phyloP scores from a whole-genome alignment of 2,329 filamentous ascomycete species.

The Microthyrium microscopicum region DNA sequence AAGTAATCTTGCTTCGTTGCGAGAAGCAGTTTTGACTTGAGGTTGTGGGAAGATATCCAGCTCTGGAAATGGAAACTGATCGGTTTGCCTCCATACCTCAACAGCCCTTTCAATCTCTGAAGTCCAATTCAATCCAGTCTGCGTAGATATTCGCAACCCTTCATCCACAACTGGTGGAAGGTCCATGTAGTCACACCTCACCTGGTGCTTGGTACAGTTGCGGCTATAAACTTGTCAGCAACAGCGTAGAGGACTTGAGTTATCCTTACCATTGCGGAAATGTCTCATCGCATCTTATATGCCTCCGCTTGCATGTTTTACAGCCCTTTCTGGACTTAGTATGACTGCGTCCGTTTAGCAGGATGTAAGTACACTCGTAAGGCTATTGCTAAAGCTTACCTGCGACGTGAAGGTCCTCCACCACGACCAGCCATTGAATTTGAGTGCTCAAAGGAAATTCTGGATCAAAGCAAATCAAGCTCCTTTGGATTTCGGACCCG shows the following conservation, averaged over 20 bases:
- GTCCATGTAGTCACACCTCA: constrained; percentile 95
- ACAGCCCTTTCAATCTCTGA: constrained; percentile 70
- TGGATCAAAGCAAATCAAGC: no score
- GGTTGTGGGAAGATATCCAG: constrained; percentile 61
- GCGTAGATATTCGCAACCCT: constrained; percentile 32
- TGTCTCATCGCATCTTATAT: constrained; percentile 94
- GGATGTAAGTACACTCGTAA: background rate
- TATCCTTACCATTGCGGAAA: constrained; percentile 79
- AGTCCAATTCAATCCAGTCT: constrained; percentile 61
- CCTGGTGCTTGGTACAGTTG: constrained; percentile 98
- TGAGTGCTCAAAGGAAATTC: no score
- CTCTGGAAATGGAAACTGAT: constrained; percentile 70
- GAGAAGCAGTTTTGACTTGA: constrained; percentile 53
- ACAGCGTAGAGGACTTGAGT: constrained; percentile 1
- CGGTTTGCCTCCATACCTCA: constrained; percentile 67
- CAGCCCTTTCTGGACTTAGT: constrained; percentile 98
- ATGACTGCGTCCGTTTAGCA: constrained; percentile 46
- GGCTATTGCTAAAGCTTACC: background rate
- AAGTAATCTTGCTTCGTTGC: constrained; percentile 71
- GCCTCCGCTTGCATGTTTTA: constrained; percentile 91
- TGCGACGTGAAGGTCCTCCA: constrained; percentile 66
- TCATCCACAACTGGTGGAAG: constrained; percentile 50
- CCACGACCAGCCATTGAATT: constrained; percentile 88
- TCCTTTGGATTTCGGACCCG: no score
- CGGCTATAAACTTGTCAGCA: constrained; percentile 39